Evolutionary conservation across 2,329 filamentous ascomycete genomes (phyloP).

Genomic region (Colletotrichum karsti): DNA sequence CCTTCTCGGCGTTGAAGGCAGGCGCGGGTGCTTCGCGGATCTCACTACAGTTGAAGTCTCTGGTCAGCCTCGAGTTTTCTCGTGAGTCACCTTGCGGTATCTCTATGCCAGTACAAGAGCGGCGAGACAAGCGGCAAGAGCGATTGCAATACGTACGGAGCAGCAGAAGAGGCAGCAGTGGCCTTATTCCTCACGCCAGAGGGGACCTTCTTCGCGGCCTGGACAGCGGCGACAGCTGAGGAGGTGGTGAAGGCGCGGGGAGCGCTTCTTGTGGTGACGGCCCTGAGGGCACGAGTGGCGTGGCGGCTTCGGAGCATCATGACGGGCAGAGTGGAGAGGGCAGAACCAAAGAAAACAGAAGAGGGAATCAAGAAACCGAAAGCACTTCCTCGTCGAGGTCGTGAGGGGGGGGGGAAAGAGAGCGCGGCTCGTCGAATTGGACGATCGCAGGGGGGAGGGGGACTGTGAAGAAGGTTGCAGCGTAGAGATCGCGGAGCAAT

Average conservation of each 20-base stretch:
- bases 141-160: conserved; percentile 58
- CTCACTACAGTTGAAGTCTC: conserved; percentile 49
- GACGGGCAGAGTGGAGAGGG: conserved; percentile 25
- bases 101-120: not conserved
- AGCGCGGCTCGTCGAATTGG: conserved; percentile 27
- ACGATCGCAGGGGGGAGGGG: conserved; percentile 16
- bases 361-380: conserved; percentile 7
- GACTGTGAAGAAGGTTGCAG: conserved; percentile 4
- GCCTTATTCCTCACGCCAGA: conserved; percentile 56
- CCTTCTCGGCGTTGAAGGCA: conserved; percentile 61
- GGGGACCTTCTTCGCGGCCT: conserved; percentile 49
- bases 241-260: conserved; percentile 51
- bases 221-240: conserved; percentile 43
- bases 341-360: conserved; percentile 3
- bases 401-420: not conserved
- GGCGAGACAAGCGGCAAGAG: not conserved
- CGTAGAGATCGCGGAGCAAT: conserved; percentile 11
- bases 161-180: conserved; percentile 56
- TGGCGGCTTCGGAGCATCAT: conserved; percentile 60
- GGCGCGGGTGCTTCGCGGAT: conserved; percentile 69
- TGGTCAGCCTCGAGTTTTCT: conserved; percentile 32
- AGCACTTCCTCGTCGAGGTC: conserved; percentile 18
- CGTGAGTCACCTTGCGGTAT: conserved; percentile 2
- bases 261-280: conserved; percentile 45
- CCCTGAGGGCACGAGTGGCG: conserved; percentile 55